Base-by-base conservation (phyloP, 1,284 basidiomycete species). In the Boletus smithii region DNA sequence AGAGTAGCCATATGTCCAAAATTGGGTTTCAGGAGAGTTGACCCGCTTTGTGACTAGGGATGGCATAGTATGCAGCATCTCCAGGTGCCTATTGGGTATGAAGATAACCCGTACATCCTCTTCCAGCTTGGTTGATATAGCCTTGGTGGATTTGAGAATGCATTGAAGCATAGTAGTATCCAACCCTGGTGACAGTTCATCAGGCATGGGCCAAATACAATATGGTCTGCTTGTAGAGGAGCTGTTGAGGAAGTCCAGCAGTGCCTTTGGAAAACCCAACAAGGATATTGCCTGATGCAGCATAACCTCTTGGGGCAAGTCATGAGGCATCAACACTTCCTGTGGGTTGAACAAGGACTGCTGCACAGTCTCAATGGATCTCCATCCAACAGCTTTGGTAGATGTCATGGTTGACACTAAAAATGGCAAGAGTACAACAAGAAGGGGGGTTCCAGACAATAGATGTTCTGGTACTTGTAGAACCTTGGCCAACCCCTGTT, bases 1-100 rank as follows among this genome's bases (percentile, higher is more conserved):
- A 60, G 84, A 76, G 10, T 79, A 77, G 1, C 85, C 85, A 65
- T 83, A 88, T 0, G 77, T 77, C 58, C 79, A 77, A 55, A 87
- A 85, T 29, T 76, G 77, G 10, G 77, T 58, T 23, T 77, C 71
- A 20, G 69, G 65, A 10, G 60, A 58, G 18, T 73, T 72, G 20
- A 54, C 59, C 8, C 77, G 63, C 37, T 79, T 71, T 31, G 75
- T 69, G 5, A 69, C 70, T 22, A 86, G 62, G 5, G 61, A 65
- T 2, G 73, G 73, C 18, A 86, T 59, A 17, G 69, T 70, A 48
- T 72, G 65, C 4, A 88, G 53, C 1, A 65, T 71, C 32, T 58
- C 59, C 45, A 87, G 56, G 8, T 81, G 71, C 17, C 76, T 76
- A n/a, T 80, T 73, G 60, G 87, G 83, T 18, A 86, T 70, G 51